phyloP scores from a whole-genome alignment of 2,329 filamentous ascomycete genomes.

The Amauroascus niger region DNA sequence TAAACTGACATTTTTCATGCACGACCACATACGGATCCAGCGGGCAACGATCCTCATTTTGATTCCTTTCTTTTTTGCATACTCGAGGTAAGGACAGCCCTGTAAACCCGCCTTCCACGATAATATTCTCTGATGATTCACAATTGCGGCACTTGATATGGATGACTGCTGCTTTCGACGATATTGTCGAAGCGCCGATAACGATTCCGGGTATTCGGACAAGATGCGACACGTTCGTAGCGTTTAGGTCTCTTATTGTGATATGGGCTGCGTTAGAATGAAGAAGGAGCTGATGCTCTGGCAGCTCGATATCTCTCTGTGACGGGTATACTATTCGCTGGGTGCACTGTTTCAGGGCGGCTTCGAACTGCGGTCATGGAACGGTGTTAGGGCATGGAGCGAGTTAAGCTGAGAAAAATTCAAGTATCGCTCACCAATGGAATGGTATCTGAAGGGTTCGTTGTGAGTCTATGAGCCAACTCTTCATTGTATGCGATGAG shows the following conservation, averaged over 20 bases:
- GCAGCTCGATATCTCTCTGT: constrained; percentile 57
- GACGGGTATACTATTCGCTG: constrained; percentile 86
- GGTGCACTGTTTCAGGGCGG: constrained; percentile 79
- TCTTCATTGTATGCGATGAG: constrained; percentile 95
- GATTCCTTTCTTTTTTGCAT: constrained; percentile 55
- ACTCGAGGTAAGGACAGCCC: constrained; percentile 73
- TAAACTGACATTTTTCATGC: constrained; percentile 87
- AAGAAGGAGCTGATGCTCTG: constrained; percentile 86
- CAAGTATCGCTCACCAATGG: constrained; percentile 58
- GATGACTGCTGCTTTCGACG: constrained; percentile 83
- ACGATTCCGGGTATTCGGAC: constrained; percentile 95
- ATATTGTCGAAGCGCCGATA: constrained; percentile 92
- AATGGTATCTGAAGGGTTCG: constrained; percentile 84
- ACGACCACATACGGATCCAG: constrained; percentile 92
- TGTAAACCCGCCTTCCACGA: constrained; percentile 74
- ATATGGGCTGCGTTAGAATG: constrained; percentile 86
- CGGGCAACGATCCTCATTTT: constrained; percentile 65
- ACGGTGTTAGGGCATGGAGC: background rate
- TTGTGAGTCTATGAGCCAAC: constrained; percentile 77
- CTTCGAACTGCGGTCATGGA: constrained; percentile 61
- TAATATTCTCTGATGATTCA: constrained; percentile 58
- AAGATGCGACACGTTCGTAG: constrained; percentile 84
- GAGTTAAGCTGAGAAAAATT: background rate
- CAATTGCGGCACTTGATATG: constrained; percentile 85
- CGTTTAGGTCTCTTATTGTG: constrained; percentile 88